These are phyloP conservation scores for Byssochlamys sp. DNA, from an alignment of 2,329 filamentous ascomycete species.

Conservation along the genomic window DNA sequence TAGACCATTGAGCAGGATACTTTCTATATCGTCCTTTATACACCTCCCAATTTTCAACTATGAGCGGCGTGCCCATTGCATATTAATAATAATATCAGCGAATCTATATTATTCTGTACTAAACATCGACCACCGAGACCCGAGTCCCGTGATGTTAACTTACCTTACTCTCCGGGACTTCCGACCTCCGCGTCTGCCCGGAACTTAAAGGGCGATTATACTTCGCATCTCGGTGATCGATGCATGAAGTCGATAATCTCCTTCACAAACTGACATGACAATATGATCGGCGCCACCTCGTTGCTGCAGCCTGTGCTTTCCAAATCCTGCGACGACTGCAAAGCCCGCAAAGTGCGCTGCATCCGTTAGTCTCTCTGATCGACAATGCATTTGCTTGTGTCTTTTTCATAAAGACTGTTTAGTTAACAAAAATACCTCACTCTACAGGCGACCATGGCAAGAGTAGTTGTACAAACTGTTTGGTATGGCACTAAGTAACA, in stretches of 20 bases:
- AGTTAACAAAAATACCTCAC: background rate
- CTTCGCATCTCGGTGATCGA: background rate
- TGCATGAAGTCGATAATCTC: background rate
- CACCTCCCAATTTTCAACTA: too few relatives aligned
- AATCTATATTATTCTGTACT: background rate
- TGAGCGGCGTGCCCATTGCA: too few relatives aligned
- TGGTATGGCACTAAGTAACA: slow-evolving; percentile 10
- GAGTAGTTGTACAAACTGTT: slow-evolving; percentile 18
- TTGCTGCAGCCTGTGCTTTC: slow-evolving; percentile 10
- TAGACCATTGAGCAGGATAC: too few relatives aligned
- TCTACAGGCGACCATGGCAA: background rate
- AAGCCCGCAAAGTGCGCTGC: slow-evolving; percentile 35
- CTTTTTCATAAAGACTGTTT: background rate
- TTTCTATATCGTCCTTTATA: too few relatives aligned
- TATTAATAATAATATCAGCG: background rate
- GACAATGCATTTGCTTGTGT: background rate
- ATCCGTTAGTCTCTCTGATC: slow-evolving; percentile 18
- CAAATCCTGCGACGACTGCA: slow-evolving; percentile 30
- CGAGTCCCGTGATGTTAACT: background rate
- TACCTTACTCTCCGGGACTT: background rate
- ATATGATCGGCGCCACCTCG: background rate
- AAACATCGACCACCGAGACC: background rate
- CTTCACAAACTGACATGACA: background rate
- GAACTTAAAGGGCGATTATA: background rate
- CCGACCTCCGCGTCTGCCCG: background rate